Evolutionary conservation across 345 rosid genomes (phyloP), one percentile per base, ranked within the genome.

Genomic region (Ricinus communis): DNA sequence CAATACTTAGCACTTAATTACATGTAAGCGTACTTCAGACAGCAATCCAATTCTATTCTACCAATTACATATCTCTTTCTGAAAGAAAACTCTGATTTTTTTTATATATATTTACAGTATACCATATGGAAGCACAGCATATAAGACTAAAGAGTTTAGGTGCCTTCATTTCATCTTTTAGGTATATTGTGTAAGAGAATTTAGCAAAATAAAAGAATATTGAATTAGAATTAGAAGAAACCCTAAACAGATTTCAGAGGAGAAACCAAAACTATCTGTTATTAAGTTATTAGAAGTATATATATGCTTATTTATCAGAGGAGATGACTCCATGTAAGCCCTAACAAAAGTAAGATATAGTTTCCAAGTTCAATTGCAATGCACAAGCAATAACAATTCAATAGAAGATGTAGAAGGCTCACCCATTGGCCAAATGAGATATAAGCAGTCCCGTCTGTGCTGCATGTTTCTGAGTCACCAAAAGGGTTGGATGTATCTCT

Each of bases 391-490:
- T 72, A 18, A 62, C 40, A 64, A 64, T 4, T 2, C 47, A 28
- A 56, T 27, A 8, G n/a, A 33, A 55, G 70, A 65, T 53, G 52
- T 13, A 22, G 11, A 22, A 65, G 71, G 77, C 81, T 45, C 81
- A 92, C 99, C 99, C 98, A 96, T 77, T 96, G 99, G 62, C 99
- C 99, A 77, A 93, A 96, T 13, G 99, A 91, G 79, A 96, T 96
- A 83, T 96, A 96, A 22, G 97, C 98, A 64, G 95, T 93, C 79
- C 97, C 97, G 76, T 93, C 88, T 52, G 85, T 82, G 85, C 84
- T 87, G 71, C 99, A 96, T 72, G 71, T 88, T 1, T 87, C 87
- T 12, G 89, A 75, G 79, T 93, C 92, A 28, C 96, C 99, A 78
- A 96, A 96, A 53, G 99, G 99, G 71, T 91, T 96, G 71, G 83